These are phyloP conservation scores for Cystofilobasidium capitatum DNA, from an alignment of 768 basidiomycete genomes.

Conservation along the genomic window DNA sequence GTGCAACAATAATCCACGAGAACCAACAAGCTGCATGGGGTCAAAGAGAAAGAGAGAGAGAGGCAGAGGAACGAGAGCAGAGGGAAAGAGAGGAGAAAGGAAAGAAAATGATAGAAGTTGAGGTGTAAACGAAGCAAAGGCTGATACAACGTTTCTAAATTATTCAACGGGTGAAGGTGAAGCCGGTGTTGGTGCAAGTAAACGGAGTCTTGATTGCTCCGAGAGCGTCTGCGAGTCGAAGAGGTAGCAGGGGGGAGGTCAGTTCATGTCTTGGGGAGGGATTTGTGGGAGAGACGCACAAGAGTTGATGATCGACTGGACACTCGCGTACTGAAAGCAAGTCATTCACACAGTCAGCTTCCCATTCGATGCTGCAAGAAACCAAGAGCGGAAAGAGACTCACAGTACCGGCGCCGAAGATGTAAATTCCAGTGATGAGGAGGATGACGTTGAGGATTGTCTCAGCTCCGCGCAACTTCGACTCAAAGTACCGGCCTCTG, in stretches of 20 bases:
- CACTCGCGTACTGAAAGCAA: conserved; percentile 28
- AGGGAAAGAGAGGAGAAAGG: no score
- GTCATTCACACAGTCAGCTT: no score
- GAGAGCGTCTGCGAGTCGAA: no score
- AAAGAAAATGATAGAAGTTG: no score
- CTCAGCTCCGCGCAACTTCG: conserved; percentile 16
- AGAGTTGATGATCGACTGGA: conserved; percentile 29
- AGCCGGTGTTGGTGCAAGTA: conserved; percentile 28
- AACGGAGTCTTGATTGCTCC: conserved; percentile 30
- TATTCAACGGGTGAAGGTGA: conserved; percentile 27
- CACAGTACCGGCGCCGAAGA: background rate
- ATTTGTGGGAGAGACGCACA: conserved; percentile 19
- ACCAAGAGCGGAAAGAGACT: background rate
- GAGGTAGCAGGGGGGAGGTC: background rate
- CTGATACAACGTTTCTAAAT: no score
- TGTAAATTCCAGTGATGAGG: conserved; percentile 7
- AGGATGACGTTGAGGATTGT: conserved; percentile 27
- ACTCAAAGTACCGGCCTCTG: conserved; percentile 22
- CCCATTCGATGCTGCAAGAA: conserved; percentile 11
- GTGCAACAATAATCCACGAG: no score
- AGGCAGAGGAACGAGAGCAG: no score
- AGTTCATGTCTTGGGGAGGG: background rate
- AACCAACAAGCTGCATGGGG: no score
- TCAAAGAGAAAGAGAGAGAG: no score
- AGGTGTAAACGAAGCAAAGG: no score